Conservation (phyloP, 306 rosid species). For the Vicia villosa region DNA sequence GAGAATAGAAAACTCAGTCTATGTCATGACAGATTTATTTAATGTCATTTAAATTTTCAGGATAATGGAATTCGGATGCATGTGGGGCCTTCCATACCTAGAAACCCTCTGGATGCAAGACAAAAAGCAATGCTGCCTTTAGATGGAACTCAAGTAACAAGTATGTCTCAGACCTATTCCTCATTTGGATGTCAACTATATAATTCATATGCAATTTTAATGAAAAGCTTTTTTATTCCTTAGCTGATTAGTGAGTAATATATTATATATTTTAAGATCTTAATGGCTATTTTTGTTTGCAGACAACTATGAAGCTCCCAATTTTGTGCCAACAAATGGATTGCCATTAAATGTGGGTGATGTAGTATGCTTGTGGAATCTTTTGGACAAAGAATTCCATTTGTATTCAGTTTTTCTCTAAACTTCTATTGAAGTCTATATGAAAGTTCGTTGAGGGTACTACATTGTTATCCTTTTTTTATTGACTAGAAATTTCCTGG, state of each 20-base stretch:
- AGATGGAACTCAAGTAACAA: constrained; percentile 36
- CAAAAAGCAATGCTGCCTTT: constrained; percentile 22
- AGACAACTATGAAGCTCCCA: constrained; percentile 43
- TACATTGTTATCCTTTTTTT: constrained; percentile 28
- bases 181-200: background rate
- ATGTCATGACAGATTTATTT: constrained; percentile 21
- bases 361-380: constrained; percentile 27
- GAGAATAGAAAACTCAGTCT: constrained; percentile 24
- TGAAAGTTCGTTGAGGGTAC: constrained; percentile 19
- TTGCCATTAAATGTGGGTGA: constrained; percentile 50
- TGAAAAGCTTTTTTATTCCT: background rate
- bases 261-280: constrained; percentile 10
- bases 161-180: constrained; percentile 42
- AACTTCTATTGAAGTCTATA: constrained; percentile 14
- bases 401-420: background rate
- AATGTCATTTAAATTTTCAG: constrained; percentile 37
- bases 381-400: constrained; percentile 17
- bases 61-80: constrained; percentile 35
- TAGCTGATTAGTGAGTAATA: constrained; percentile 10
- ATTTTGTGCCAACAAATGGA: constrained; percentile 29
- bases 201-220: constrained; percentile 8
- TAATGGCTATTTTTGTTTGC: constrained; percentile 34
- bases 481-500: constrained; percentile 21
- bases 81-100: constrained; percentile 8
- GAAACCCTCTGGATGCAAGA: background rate